phyloP scores from a whole-genome alignment of 257 asterid genomes.

The Cruciata laevipes region DNA sequence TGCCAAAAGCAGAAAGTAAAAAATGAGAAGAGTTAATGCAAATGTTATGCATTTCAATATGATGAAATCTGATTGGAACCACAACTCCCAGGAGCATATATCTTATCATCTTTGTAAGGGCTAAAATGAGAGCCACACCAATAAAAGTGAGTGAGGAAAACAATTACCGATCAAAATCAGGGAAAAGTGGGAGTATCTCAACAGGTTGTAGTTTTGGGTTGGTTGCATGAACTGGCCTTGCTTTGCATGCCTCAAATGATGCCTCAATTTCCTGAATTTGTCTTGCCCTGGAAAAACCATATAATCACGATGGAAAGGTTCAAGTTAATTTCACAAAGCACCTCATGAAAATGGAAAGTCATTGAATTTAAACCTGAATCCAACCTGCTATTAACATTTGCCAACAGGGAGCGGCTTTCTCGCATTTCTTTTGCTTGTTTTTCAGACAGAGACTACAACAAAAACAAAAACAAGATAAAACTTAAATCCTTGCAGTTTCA shows the following conservation, averaged over 20 bases:
- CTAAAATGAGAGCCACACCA: background rate
- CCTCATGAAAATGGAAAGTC: slow-evolving; percentile 9
- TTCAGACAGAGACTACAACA: slow-evolving; percentile 69
- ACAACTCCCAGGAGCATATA: background rate
- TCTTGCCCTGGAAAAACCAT: slow-evolving; percentile 48
- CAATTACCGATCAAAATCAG: slow-evolving; percentile 71
- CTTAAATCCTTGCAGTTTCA: slow-evolving; percentile 8
- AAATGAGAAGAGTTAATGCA: background rate
- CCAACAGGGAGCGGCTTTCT: slow-evolving; percentile 69
- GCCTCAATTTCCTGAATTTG: slow-evolving; percentile 61
- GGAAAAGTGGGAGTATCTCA: slow-evolving; percentile 74
- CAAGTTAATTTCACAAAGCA: background rate
- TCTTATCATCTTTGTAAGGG: background rate
- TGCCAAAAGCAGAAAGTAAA: too few relatives aligned
- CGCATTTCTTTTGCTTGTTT: slow-evolving; percentile 90
- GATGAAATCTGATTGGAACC: background rate
- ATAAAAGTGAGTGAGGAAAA: slow-evolving; percentile 14
- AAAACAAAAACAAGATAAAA: slow-evolving; percentile 13
- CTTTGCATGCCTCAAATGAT: slow-evolving; percentile 81
- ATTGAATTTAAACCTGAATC: slow-evolving; percentile 17
- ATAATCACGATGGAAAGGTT: background rate
- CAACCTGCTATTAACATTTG: slow-evolving; percentile 78
- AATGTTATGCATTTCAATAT: background rate
- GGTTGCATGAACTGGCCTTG: slow-evolving; percentile 71
- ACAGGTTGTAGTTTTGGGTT: slow-evolving; percentile 52